Base-by-base conservation (phyloP, 192 early-diverging fungal species). In the Hyaloraphidium curvatum region DNA sequence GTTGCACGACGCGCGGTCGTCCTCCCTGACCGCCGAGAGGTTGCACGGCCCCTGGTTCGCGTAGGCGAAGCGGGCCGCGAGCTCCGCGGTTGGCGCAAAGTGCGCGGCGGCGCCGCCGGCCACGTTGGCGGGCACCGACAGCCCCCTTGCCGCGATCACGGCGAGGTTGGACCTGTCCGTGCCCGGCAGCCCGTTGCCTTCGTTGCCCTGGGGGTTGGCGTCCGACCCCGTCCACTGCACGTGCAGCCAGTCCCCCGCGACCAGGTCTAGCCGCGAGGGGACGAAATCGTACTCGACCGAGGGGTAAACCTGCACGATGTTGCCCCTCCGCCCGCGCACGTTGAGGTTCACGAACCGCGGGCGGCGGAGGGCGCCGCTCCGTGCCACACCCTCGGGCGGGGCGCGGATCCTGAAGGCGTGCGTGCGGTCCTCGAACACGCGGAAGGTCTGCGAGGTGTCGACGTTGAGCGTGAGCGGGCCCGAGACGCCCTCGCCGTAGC, bases 231-330 rank as follows among this genome's bases (percentile, higher is more conserved):
- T 58, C 66, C 66, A 67, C 52, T 67, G 58, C 39, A 67, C 50
- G 39, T 67, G 66, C 26, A 67, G 23, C 40, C 54, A 65, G 39
- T 67, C 66, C n/a, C 56, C 62, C 25, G 28, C 39, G 14, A 22
- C 51, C 21, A 52, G 43, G 23, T 40, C 23, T 1, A 66, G 2
- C 17, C 28, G 41, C 19, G 57, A 41, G 26, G 66, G 66, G 19
- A 65, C 66, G 51, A 67, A 67, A 41, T 67, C 62, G 37, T 67
- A 67, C 55, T 67, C 66, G 3, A 67, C 66, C 14, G 50, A 21
- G 2, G 58, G 58, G 39, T 62, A 61, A 2, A 66, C 62, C 51
- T 67, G 62, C 3, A 58, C 62, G 28, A 67, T 67, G 28, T 67
- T 67, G 7, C 66, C 66, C 17, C 66, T 40, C 29, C 59, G 35